phyloP scores from a whole-genome alignment of 164 flowering plant genomes.

The Aristolochia contorta region DNA sequence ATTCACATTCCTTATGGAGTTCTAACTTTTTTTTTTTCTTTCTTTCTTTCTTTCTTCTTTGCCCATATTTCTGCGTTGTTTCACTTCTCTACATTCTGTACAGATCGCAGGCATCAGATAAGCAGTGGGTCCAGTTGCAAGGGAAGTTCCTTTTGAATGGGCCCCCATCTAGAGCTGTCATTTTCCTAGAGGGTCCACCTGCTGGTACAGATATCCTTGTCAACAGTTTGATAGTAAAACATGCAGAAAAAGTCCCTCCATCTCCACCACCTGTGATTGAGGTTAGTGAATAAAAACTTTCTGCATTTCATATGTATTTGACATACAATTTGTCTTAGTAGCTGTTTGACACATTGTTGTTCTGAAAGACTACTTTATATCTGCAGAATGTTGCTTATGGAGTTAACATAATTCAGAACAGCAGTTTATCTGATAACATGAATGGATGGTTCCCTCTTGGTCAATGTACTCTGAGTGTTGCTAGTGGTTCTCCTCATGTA shows the following conservation, averaged over 20 bases:
- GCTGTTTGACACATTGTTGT: neutral
- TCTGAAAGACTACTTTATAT: neutral
- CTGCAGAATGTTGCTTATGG: constrained; percentile 64
- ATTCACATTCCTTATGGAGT: neutral
- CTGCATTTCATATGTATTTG: neutral
- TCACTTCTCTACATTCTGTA: constrained; percentile 2
- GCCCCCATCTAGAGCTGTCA: constrained; percentile 53
- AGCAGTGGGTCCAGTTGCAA: constrained; percentile 71
- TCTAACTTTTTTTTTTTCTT: no score
- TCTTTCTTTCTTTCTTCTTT: no score
- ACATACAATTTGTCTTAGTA: neutral
- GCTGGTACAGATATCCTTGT: constrained; percentile 92
- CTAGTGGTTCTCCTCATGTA: constrained; percentile 67
- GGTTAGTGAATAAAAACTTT: constrained; percentile 26
- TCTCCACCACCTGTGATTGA: constrained; percentile 64
- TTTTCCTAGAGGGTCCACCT: constrained; percentile 91
- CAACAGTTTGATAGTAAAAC: constrained; percentile 62
- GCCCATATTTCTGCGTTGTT: no score
- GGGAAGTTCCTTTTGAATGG: constrained; percentile 86
- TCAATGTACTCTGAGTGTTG: constrained; percentile 54
- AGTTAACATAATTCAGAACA: constrained; percentile 65
- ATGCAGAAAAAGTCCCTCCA: constrained; percentile 70
- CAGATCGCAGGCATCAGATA: constrained; percentile 83
- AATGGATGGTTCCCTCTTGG: constrained; percentile 90
- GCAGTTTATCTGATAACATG: constrained; percentile 50